Conservation (phyloP, 2,329 filamentous ascomycete genomes). For the Colletotrichum horii region DNA sequence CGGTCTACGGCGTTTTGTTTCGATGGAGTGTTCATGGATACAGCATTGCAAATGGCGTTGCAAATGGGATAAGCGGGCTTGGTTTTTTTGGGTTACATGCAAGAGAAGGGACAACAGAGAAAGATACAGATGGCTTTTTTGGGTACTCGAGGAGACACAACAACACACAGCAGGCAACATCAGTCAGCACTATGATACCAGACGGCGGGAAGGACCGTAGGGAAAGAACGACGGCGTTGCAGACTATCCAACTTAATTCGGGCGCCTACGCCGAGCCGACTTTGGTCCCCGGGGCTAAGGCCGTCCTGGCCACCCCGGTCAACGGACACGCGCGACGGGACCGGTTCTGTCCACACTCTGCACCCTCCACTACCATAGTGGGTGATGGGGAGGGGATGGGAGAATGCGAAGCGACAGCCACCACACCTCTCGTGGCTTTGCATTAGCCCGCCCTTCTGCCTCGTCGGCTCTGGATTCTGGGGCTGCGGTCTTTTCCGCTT, state of each 20-base stretch:
- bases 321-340: background rate
- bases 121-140: background rate
- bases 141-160: background rate
- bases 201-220: constrained; percentile 6
- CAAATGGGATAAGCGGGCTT: background rate
- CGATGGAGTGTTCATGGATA: background rate
- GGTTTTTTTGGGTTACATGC: background rate
- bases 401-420: background rate
- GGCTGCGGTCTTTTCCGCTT: background rate
- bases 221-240: background rate
- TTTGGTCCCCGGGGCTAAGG: background rate
- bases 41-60: background rate
- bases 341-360: constrained; percentile 24
- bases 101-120: background rate
- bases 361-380: background rate
- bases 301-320: background rate
- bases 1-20: background rate
- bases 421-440: background rate
- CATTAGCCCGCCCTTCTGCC: background rate
- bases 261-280: background rate
- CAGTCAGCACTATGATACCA: background rate
- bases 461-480: background rate
- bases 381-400: background rate
- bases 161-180: background rate
- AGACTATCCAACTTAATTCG: constrained; percentile 1